phyloP scores from a whole-genome alignment of 208 protist genomes.

The Eutreptiella sp. region DNA sequence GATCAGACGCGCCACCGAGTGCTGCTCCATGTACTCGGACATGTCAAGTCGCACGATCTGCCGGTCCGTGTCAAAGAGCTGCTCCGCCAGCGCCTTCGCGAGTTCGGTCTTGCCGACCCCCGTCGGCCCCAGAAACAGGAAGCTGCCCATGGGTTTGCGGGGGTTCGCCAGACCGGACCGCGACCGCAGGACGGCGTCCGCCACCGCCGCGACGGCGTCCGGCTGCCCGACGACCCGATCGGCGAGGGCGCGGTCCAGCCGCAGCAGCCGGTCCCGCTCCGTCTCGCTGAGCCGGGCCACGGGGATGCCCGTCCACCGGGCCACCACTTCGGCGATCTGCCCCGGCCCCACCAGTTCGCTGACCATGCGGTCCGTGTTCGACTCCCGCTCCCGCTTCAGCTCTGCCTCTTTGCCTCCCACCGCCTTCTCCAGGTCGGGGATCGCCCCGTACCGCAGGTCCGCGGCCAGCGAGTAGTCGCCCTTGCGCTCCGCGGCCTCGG shows the following conservation, averaged over 20 bases:
- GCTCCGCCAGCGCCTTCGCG: constrained; percentile 73
- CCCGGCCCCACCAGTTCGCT: constrained; percentile 66
- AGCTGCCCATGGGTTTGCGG: constrained; percentile 75
- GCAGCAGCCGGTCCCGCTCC: constrained; percentile 71
- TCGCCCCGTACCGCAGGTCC: constrained; percentile 81
- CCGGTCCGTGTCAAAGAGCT: constrained; percentile 87
- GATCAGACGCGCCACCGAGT: constrained; percentile 79
- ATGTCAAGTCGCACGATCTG: constrained; percentile 91
- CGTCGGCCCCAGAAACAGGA: constrained; percentile 85
- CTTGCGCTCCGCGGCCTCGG: constrained; percentile 42
- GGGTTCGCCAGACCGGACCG: constrained; percentile 79
- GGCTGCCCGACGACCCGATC: constrained; percentile 89
- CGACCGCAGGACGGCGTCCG: constrained; percentile 88
- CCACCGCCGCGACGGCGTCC: constrained; percentile 86
- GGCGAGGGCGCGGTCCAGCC: constrained; percentile 45
- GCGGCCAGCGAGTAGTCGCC: constrained; percentile 53
- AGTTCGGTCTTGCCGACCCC: constrained; percentile 84
- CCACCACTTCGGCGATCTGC: constrained; percentile 90
- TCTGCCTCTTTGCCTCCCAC: background rate
- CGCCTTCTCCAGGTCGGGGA: constrained; percentile 64
- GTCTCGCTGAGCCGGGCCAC: constrained; percentile 73
- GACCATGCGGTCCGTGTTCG: background rate
- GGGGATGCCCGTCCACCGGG: constrained; percentile 95
- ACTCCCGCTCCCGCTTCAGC: constrained; percentile 1
- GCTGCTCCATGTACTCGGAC: constrained; percentile 90